Evolutionary conservation across 2,329 filamentous ascomycete genomes (phyloP).

Genomic region (Torrubiella hemipterigena): DNA sequence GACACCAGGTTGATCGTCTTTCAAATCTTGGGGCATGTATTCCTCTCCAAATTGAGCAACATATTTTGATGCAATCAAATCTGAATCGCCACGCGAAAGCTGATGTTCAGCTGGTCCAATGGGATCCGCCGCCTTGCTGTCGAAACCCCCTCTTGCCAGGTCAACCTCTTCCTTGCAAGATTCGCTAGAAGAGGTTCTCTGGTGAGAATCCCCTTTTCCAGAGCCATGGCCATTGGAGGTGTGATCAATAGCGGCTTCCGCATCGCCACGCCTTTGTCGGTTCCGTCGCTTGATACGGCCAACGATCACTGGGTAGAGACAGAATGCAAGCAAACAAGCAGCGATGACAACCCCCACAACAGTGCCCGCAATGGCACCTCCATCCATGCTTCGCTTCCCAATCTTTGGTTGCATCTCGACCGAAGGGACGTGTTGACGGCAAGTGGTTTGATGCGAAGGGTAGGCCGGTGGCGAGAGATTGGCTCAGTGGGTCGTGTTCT

Average conservation of each 20-base stretch:
- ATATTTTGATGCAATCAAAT: not conserved
- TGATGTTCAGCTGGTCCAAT: too few relatives aligned
- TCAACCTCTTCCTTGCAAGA: constrained; percentile 20
- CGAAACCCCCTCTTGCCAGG: too few relatives aligned
- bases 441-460: too few relatives aligned
- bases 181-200: constrained; percentile 23
- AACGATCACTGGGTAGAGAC: constrained; percentile 26
- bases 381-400: constrained; percentile 14
- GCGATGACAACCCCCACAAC: constrained; percentile 22
- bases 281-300: constrained; percentile 17
- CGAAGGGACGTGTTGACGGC: too few relatives aligned
- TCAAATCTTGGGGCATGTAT: constrained; percentile 15
- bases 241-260: constrained; percentile 17
- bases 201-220: constrained; percentile 11
- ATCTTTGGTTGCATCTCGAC: too few relatives aligned
- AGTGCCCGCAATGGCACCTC: constrained; percentile 25
- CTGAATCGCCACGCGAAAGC: not conserved
- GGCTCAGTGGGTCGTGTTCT: too few relatives aligned
- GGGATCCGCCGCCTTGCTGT: not conserved
- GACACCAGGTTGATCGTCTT: constrained; percentile 16
- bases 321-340: constrained; percentile 19
- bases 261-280: constrained; percentile 13
- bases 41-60: constrained; percentile 13
- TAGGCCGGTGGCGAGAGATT: too few relatives aligned
- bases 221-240: constrained; percentile 6